These are phyloP conservation scores for Wolfiporia cocos DNA, from an alignment of 1,284 basidiomycete genomes.

Conservation along the genomic window DNA sequence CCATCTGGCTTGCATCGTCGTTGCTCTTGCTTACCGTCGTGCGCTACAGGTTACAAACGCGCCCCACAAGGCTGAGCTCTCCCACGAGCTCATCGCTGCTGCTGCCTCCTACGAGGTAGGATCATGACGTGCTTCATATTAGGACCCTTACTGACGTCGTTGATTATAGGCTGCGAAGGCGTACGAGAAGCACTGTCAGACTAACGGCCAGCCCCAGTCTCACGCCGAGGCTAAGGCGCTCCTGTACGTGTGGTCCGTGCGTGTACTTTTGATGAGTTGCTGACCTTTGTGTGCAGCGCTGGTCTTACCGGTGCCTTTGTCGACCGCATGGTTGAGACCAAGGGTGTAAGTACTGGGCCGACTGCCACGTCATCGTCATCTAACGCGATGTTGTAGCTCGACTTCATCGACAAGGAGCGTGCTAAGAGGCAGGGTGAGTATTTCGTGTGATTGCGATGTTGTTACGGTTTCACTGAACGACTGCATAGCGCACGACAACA, in stretches of 20 bases:
- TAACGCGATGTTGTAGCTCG: constrained; percentile 20
- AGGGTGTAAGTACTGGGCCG: constrained; percentile 26
- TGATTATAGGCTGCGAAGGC: constrained; percentile 33
- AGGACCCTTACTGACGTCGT: constrained; percentile 1
- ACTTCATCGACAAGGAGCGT: constrained; percentile 37
- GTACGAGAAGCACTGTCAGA: constrained; percentile 35
- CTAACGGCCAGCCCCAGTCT: constrained; percentile 31
- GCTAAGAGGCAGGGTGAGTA: constrained; percentile 37
- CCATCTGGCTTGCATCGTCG: neutral
- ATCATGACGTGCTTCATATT: neutral
- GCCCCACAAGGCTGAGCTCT: constrained; percentile 49
- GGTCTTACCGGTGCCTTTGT: constrained; percentile 39
- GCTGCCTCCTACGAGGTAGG: constrained; percentile 44
- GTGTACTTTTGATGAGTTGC: too few relatives aligned
- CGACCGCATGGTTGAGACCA: constrained; percentile 39
- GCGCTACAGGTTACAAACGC: constrained; percentile 35
- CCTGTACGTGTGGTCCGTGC: constrained; percentile 17
- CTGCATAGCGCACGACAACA: constrained; percentile 9
- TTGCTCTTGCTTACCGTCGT: constrained; percentile 3
- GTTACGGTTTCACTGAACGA: neutral
- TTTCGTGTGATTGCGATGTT: neutral
- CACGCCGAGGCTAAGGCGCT: constrained; percentile 36
- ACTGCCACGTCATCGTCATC: neutral
- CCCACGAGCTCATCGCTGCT: constrained; percentile 62
- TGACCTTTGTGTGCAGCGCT: constrained; percentile 23